A percentile compares a stretch with the other conserved stretches of the same genome.
Conservation (phyloP, 1,284 basidiomycete genomes). For the Ganoderma boninense region DNA sequence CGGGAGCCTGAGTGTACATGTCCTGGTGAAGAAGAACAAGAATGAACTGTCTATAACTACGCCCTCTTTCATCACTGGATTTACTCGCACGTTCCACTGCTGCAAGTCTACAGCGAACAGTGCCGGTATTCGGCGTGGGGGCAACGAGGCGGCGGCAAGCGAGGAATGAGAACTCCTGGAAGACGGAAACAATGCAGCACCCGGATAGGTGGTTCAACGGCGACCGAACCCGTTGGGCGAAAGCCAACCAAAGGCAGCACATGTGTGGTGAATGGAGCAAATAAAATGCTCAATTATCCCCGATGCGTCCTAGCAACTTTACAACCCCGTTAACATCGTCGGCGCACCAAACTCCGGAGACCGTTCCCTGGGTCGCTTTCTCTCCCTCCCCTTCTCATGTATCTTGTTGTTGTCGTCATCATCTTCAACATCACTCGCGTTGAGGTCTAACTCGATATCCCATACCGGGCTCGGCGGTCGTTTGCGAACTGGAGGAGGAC, state of each 20-base stretch:
- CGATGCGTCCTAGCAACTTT: neutral
- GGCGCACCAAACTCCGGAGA: conserved; percentile 33
- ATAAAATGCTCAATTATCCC: neutral
- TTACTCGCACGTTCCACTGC: neutral
- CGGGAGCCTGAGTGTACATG: no score
- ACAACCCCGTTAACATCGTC: conserved; percentile 21
- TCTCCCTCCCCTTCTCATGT: conserved; percentile 9
- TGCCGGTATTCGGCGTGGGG: neutral
- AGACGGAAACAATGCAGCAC: neutral
- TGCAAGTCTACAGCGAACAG: no score
- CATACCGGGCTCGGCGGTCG: conserved; percentile 51
- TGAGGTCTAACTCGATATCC: conserved; percentile 67
- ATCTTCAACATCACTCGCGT: conserved; percentile 42
- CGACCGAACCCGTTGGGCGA: neutral
- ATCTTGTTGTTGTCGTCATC: neutral
- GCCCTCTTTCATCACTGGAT: no score
- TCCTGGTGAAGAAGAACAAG: no score
- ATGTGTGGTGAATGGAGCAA: neutral
- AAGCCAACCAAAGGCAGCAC: no score
- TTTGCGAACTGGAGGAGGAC: conserved; percentile 27
- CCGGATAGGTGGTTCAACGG: neutral
- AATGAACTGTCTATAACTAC: no score
- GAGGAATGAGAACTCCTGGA: neutral
- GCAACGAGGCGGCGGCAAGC: neutral
- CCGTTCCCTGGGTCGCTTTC: conserved; percentile 26